Percentiles rank a stretch among this genome's conserved stretches.
phyloP scores from a whole-genome alignment of 495 filamentous ascomycete species.

The Cercophora sp. region DNA sequence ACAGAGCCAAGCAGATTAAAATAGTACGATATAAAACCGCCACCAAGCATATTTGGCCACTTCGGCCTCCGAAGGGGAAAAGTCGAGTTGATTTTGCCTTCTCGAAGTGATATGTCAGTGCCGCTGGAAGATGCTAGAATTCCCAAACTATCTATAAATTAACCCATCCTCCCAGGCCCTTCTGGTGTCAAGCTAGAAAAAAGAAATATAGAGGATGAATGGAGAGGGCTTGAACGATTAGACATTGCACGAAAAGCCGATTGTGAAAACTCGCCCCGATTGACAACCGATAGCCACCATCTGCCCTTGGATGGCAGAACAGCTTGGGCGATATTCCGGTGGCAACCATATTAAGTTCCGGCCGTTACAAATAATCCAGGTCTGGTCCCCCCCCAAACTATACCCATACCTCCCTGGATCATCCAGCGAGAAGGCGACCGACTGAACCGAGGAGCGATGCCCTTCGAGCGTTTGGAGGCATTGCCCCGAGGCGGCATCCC shows the following conservation, averaged over 20 bases:
- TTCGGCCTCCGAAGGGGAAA: constrained; percentile 5
- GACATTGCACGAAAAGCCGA: constrained; percentile 1
- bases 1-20: background rate
- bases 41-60: constrained; percentile 5
- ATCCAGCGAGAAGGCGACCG: background rate
- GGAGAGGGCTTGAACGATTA: background rate
- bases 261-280: background rate
- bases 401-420: background rate
- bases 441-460: background rate
- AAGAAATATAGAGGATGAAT: constrained; percentile 10
- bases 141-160: constrained; percentile 19
- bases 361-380: background rate
- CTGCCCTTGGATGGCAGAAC: constrained; percentile 1
- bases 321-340: background rate
- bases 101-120: constrained; percentile 25
- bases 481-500: background rate
- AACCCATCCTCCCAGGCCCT: constrained; percentile 13
- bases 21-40: background rate
- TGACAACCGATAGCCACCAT: background rate
- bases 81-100: background rate
- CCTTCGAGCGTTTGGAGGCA: background rate
- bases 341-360: background rate
- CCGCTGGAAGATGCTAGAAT: constrained; percentile 31
- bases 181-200: constrained; percentile 18
- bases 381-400: background rate